Conservation (phyloP, 2,329 filamentous ascomycete genomes). For the Epichloe elymi region DNA sequence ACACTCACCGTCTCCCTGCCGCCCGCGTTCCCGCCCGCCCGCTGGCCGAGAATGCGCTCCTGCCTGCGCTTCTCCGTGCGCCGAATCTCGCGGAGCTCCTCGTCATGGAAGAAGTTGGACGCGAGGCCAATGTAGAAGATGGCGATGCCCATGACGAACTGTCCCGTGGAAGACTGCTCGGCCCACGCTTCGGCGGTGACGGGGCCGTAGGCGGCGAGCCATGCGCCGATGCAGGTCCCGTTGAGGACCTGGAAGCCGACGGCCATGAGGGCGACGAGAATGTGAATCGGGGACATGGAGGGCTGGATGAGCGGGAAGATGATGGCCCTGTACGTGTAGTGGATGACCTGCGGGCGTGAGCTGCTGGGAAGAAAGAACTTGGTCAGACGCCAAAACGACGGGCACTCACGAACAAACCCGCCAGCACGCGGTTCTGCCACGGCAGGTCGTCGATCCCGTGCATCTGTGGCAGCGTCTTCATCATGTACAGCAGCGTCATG, state of each 20-base stretch:
- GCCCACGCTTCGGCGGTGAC: slow-evolving; percentile 41
- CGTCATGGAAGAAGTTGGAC: slow-evolving; percentile 80
- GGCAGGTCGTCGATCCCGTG: slow-evolving; percentile 48
- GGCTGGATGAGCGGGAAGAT: slow-evolving; percentile 73
- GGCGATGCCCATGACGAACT: slow-evolving; percentile 51
- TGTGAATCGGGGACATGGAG: slow-evolving; percentile 83
- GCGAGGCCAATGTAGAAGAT: slow-evolving; percentile 66
- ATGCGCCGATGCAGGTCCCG: slow-evolving; percentile 62
- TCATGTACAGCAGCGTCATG: slow-evolving; percentile 64
- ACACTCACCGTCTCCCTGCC: slow-evolving; percentile 10
- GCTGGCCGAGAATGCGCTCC: slow-evolving; percentile 23
- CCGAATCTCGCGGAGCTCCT: slow-evolving; percentile 76
- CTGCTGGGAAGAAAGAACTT: no score
- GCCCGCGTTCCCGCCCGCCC: slow-evolving; percentile 18
- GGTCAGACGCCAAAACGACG: slow-evolving; percentile 2
- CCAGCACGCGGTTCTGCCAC: slow-evolving; percentile 67
- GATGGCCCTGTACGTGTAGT: slow-evolving; percentile 85
- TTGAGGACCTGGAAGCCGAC: slow-evolving; percentile 69
- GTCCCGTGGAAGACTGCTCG: slow-evolving; percentile 23
- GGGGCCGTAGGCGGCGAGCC: slow-evolving; percentile 70
- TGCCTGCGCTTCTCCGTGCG: slow-evolving; percentile 51
- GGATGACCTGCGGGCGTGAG: slow-evolving; percentile 43
- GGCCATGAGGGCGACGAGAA: slow-evolving; percentile 50
- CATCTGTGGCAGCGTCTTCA: slow-evolving; percentile 51
- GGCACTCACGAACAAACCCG: slow-evolving; percentile 46